Base-by-base conservation (phyloP, 2,329 filamentous ascomycete species). In the Pestalotiopsis sp. region DNA sequence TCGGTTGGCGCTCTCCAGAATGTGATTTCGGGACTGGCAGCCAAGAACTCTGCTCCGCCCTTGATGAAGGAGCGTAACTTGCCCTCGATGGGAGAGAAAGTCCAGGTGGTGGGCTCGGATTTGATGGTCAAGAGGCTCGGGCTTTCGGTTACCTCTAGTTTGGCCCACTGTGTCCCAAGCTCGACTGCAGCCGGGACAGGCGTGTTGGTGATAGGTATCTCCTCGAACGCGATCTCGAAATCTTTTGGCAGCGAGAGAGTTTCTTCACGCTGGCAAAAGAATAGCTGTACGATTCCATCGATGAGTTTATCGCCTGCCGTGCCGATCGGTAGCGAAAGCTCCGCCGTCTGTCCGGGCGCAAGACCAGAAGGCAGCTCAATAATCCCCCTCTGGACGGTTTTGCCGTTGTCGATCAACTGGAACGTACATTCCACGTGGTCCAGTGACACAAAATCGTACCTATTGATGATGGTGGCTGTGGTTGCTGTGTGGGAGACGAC, bases 1-100 rank as follows among this genome's bases (percentile, higher is more conserved):
- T 92, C 88, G 0, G 89, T 92, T 61, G 85, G 83, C 1, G 90
- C 87, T 27, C 90, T 89, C 80, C 89, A 91, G 74, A 92, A 73
- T 3, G 75, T 77, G n/a, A 78, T 72, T 7, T 73, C 72, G 3
- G 74, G 74, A 49, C 68, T 71, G 3, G 67, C 64, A 5, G 75
- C 72, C 25, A 78, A 68, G 63, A 78, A 73, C 11, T 73, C 70
- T 9, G 65, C 67, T 2, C 70, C 68, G 56, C 76, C 75, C 71
- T 76, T 78, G 70, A 60, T 67, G 38, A 75, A 65, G 1, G 75
- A 75, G n/a, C 52, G 67, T 12, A 78, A 69, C 41, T 72, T 70
- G 23, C 77, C 76, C 39, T 72, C 64, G 17, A 75, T 27, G 1
- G 73, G 73, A 9, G 74, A 73, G 65, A 77, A 75, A 0, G 69